Evolutionary conservation across 768 basidiomycete species (phyloP), one percentile per base, ranked within the genome.

Genomic region (Albatrellus ellisii): DNA sequence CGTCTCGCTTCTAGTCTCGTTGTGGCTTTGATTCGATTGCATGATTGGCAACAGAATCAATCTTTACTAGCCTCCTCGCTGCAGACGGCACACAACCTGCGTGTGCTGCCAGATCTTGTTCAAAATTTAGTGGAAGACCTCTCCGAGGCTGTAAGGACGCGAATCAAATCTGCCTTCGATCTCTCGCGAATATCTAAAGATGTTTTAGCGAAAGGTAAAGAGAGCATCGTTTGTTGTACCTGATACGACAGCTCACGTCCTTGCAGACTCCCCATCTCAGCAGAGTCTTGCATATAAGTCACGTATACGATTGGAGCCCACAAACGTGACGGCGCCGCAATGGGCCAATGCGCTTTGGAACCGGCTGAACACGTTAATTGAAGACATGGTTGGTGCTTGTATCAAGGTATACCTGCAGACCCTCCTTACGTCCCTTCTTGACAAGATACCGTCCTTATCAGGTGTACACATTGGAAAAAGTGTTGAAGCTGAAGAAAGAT

Each of bases 391-490:
- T 2, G 78, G 77, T 39, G 85, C 84, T 50, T 98, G 95, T 54
- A 77, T 90, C 57, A 95, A 97, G 71, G 89, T 74, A 39, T 40
- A 56, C n/a, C n/a, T 43, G 17, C 15, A 6, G 6, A 17, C 41
- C n/a, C 20, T 32, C 26, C 36, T 26, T 8, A 9, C 18, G 2
- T 22, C 25, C 2, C 39, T 17, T 2, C 7, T 22, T 5, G 24
- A n/a, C 33, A 21, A 31, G 11, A 39, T 12, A 21, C 49, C 22
- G 4, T 2, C 45, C 10, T 27, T 36, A 4, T 39, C 50, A 91
- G 89, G 88, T 98, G 5, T 94, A 98, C 59, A 84, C 83, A 1
- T 72, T 99, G 4, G 94, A 98, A 61, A 95, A 90, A 54, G 94
- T 98, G 2, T 65, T 98, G 26, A 77, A 73, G 53, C 59, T 94